phyloP scores from a whole-genome alignment of 768 basidiomycete species.

The Asterophora lycoperdoides region DNA sequence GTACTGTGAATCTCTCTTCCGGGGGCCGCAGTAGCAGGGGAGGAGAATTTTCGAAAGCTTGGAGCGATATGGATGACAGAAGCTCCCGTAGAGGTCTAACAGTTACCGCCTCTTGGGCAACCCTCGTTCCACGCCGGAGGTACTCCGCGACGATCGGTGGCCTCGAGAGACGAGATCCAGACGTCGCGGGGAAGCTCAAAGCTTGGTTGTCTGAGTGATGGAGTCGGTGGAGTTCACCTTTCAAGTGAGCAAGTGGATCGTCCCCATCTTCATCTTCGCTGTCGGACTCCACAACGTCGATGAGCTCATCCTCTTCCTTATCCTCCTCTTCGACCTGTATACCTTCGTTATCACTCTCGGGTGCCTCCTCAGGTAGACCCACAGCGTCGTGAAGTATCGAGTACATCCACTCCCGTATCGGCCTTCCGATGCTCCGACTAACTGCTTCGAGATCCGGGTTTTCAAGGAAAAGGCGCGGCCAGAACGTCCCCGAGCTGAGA shows the following conservation, averaged over 20 bases:
- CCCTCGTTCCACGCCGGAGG: slow-evolving; percentile 62
- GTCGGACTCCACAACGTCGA: slow-evolving; percentile 66
- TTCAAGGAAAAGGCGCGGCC: slow-evolving; percentile 74
- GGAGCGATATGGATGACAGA: slow-evolving; percentile 36
- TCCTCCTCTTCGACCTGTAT: slow-evolving; percentile 31
- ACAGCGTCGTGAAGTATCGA: slow-evolving; percentile 64
- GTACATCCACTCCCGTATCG: slow-evolving; percentile 63
- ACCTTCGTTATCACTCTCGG: slow-evolving; percentile 14
- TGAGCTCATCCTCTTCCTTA: slow-evolving; percentile 47
- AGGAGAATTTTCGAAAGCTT: slow-evolving; percentile 27
- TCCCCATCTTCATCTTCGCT: slow-evolving; percentile 42
- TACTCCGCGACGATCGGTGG: slow-evolving; percentile 47
- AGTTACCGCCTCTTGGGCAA: slow-evolving; percentile 53
- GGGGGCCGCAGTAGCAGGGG: slow-evolving; percentile 49
- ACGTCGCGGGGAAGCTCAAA: slow-evolving; percentile 25
- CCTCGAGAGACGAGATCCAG: slow-evolving; percentile 26
- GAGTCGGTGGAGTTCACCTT: slow-evolving; percentile 60
- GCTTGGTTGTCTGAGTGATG: slow-evolving; percentile 37
- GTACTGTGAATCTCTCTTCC: slow-evolving; percentile 47
- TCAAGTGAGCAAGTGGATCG: slow-evolving; percentile 66
- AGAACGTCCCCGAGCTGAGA: slow-evolving; percentile 59
- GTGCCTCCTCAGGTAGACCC: slow-evolving; percentile 43
- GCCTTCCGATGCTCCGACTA: slow-evolving; percentile 54
- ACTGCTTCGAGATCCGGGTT: slow-evolving; percentile 72
- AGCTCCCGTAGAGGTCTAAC: slow-evolving; percentile 49